These are phyloP conservation scores for Morella rubra DNA, from an alignment of 306 rosid species.

Conservation along the genomic window DNA sequence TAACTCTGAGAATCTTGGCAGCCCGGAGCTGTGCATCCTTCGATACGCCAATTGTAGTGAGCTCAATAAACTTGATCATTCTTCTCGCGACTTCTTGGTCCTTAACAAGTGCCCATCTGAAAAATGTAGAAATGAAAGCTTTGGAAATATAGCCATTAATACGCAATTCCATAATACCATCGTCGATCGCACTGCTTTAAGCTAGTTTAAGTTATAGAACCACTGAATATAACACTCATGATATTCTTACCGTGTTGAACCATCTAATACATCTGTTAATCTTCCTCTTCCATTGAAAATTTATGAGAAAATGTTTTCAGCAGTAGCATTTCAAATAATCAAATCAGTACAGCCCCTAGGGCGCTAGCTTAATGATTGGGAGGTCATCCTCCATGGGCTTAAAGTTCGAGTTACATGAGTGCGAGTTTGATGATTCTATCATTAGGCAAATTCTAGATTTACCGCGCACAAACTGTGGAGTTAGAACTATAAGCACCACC, in stretches of 20 bases:
- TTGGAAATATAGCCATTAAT: neutral
- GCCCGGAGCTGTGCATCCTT: constrained; percentile 91
- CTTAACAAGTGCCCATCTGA: no score
- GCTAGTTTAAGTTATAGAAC: neutral
- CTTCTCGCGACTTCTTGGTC: constrained; percentile 59
- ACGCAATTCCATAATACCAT: neutral
- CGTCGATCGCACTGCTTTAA: neutral
- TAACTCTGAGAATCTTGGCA: constrained; percentile 59
- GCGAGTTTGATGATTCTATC: no score
- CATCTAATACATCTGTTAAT: neutral
- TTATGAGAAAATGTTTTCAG: neutral
- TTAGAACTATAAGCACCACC: no score
- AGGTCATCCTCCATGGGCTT: no score
- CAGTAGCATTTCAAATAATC: no score
- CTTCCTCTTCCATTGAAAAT: neutral
- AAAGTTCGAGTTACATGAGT: no score
- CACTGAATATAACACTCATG: neutral
- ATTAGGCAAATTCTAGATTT: no score
- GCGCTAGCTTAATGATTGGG: no score
- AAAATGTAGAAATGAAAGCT: no score
- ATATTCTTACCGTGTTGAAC: neutral
- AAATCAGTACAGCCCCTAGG: no score
- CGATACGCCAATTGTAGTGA: constrained; percentile 83
- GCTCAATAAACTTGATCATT: constrained; percentile 74
- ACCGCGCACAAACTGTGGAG: no score